These are phyloP conservation scores for Castanea mollissima DNA, from an alignment of 306 rosid genomes.

Conservation along the genomic window DNA sequence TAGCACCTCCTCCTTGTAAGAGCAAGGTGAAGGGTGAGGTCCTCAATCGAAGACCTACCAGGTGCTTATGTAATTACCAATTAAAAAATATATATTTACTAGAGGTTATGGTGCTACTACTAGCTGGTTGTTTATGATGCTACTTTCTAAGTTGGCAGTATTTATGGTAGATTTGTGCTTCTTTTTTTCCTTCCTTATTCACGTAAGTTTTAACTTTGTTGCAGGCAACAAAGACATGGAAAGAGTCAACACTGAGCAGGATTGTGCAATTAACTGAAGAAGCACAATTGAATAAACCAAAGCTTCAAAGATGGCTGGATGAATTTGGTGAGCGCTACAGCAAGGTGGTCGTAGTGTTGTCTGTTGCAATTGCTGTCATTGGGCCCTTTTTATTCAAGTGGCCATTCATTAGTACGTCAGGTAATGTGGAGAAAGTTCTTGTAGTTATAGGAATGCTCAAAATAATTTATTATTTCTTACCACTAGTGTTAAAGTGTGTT, in stretches of 20 bases:
- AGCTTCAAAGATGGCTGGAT: constrained; percentile 97
- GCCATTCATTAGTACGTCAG: constrained; percentile 86
- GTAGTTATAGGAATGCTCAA: constrained; percentile 2
- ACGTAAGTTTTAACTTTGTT: constrained; percentile 22
- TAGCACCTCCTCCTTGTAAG: too few species aligned
- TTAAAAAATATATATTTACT: background rate
- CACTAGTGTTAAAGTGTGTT: background rate
- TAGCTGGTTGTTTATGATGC: constrained; percentile 10
- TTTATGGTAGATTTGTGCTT: constrained; percentile 16
- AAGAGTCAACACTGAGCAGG: constrained; percentile 83
- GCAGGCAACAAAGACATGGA: constrained; percentile 86
- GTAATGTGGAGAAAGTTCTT: constrained; percentile 39
- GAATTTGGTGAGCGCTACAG: constrained; percentile 96
- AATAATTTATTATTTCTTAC: constrained; percentile 12
- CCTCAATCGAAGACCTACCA: too few species aligned
- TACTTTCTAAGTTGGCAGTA: constrained; percentile 22
- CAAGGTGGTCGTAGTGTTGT: constrained; percentile 85
- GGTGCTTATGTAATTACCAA: too few species aligned
- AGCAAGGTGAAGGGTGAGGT: too few species aligned
- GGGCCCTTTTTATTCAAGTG: constrained; percentile 94
- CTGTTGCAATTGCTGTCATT: constrained; percentile 75
- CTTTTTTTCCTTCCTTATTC: constrained; percentile 9
- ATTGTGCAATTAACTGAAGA: constrained; percentile 98
- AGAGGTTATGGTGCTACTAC: background rate
- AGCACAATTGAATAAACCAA: constrained; percentile 86